Conservation (phyloP, 148 eudicot species). For the Vaccinium macrocarpon region DNA sequence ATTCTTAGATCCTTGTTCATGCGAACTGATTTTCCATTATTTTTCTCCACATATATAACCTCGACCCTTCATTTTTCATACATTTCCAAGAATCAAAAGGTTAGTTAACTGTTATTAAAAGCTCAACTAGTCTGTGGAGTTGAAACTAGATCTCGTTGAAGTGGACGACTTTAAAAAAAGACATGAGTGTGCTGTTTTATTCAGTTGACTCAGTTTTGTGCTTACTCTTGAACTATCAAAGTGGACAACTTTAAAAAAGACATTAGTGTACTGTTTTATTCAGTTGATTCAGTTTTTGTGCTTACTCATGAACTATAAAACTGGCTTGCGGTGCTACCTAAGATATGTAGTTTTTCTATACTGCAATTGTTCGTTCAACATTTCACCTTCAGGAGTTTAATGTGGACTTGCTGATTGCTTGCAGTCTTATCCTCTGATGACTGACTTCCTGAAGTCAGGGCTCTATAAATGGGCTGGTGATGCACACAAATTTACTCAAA, state of each 20-base stretch:
- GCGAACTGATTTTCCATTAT: not conserved
- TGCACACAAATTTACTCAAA: conserved; percentile 46
- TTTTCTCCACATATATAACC: not conserved
- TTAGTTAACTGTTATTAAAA: not conserved
- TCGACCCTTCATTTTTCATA: not conserved
- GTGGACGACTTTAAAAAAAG: not conserved
- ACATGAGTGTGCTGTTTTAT: not conserved
- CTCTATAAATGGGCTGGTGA: conserved; percentile 95
- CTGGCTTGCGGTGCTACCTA: not conserved
- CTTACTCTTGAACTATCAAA: not conserved
- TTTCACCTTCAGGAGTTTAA: not conserved
- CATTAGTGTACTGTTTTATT: not conserved
- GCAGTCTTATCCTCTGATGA: conserved; percentile 84
- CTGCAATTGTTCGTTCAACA: conserved; percentile 7
- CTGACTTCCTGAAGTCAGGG: conserved; percentile 81
- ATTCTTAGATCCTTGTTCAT: conserved; percentile 4
- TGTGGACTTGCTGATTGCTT: conserved; percentile 18
- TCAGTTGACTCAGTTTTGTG: conserved; percentile 4
- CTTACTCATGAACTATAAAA: not conserved
- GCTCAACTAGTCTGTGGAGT: not conserved
- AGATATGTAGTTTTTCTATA: not conserved
- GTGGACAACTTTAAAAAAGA: not conserved
- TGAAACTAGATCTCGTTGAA: not conserved
- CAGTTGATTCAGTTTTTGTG: conserved; percentile 7
- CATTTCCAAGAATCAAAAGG: not conserved